A percentile compares a stretch with the other conserved stretches of the same genome.
Conservation (phyloP, 805 yeast species). For the Starmerella floris region DNA sequence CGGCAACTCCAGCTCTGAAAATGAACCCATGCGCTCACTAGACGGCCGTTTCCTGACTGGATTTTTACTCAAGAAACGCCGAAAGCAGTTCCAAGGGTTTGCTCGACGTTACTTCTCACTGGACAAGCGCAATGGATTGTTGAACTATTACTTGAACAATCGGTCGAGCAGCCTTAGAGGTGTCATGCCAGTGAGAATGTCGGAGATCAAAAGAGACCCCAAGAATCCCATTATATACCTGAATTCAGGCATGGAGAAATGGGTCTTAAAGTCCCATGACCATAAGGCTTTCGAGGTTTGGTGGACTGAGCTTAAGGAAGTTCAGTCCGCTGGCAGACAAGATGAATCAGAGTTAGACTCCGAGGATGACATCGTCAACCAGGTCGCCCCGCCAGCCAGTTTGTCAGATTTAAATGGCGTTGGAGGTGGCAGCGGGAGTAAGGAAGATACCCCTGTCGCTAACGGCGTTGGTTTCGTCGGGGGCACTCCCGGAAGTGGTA, state of each 20-base stretch:
- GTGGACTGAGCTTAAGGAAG: slow-evolving; percentile 62
- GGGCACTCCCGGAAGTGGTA: too few species aligned
- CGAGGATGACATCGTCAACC: slow-evolving; percentile 1
- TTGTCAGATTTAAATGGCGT: too few species aligned
- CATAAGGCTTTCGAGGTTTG: slow-evolving; percentile 60
- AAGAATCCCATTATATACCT: slow-evolving; percentile 56
- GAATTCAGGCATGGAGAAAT: slow-evolving; percentile 83
- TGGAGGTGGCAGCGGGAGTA: too few species aligned
- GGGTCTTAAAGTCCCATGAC: slow-evolving; percentile 67
- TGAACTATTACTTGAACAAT: slow-evolving; percentile 65
- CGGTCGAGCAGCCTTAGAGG: slow-evolving; percentile 70
- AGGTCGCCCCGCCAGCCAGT: neutral
- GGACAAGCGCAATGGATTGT: slow-evolving; percentile 67
- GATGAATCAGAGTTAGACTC: slow-evolving; percentile 15
- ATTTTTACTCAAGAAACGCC: slow-evolving; percentile 59
- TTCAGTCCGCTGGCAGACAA: slow-evolving; percentile 5
- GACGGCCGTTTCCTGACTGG: slow-evolving; percentile 52
- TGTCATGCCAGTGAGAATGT: slow-evolving; percentile 71
- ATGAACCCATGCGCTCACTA: slow-evolving; percentile 6
- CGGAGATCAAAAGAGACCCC: slow-evolving; percentile 70
- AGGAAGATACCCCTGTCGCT: too few species aligned
- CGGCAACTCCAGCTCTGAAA: slow-evolving; percentile 3
- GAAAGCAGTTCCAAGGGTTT: slow-evolving; percentile 77
- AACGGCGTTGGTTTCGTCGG: too few species aligned
- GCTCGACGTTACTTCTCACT: slow-evolving; percentile 72